Base-by-base conservation (phyloP, 345 rosid genomes). In the Euphorbia lathyris region DNA sequence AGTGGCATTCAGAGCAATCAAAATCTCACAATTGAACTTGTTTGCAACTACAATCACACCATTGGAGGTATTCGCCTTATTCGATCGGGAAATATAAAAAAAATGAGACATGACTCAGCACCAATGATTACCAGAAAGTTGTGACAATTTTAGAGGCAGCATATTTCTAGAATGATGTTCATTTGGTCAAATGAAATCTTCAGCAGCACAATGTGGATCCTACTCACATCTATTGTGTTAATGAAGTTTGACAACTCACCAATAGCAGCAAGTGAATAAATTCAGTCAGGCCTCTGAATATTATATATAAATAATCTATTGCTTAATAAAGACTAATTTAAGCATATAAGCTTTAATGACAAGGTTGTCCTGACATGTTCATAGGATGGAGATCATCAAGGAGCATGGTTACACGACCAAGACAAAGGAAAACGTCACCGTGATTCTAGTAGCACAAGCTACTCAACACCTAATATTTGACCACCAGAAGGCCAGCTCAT, bases 61-160 rank as follows among this genome's bases (percentile, higher is more conserved):
- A 40, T 63, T 26, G 43, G 45, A 47, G 25, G 10, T 40, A 16
- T 40, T 63, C 9, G 25, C 48, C 9, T 9, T 38, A 38, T 62
- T 14, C n/a, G 43, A n/a, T 61, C 23, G 7, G n/a, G 65, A 10
- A n/a, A 61, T 16, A 17, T 34, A 9, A 32, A 36, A 3, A 32
- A 32, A 17, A 5, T 17, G 22, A 36, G 23, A 36, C 11, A 36
- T 61, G 43, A 61, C 23, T 22, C 66, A 42, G 32, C 32, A 42
- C 19, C 67, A 63, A 38, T 40, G 34, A 63, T 23, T 23, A 40
- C 52, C 52, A 23, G 52, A 63, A 63, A 23, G 42, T 42, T 25
- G 45, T 42, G 38, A 63, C 20, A 16, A 43, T 63, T 63, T 43
- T 40, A 40, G 51, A 23, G 51, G 52, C 26, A 63, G 48, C 17